Evolutionary conservation across 129 eudicot genomes (phyloP).

Genomic region (Flaveria robusta): DNA sequence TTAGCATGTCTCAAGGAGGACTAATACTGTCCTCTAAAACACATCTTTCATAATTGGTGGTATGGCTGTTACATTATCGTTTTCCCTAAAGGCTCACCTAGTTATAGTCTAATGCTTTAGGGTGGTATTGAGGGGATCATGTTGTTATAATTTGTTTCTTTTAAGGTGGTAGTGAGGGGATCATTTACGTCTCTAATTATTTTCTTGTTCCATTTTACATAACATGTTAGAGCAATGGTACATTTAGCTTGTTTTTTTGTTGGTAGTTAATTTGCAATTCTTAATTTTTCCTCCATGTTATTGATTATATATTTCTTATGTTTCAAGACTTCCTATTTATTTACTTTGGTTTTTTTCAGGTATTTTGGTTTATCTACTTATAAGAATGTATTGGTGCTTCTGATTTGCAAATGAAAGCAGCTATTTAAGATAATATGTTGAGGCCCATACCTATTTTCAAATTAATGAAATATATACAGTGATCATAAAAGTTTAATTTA

Average conservation of each 20-base stretch:
- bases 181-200: neutral
- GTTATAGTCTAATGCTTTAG: neutral
- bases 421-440: constrained; percentile 14
- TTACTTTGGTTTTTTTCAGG: constrained; percentile 5
- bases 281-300: neutral
- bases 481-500: no score
- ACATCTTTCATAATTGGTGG: neutral
- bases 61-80: neutral
- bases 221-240: constrained; percentile 12
- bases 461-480: no score
- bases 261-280: neutral
- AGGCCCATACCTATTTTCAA: no score
- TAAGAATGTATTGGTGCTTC: neutral
- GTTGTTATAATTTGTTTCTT: neutral
- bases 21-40: constrained; percentile 2
- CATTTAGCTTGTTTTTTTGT: constrained; percentile 19
- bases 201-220: constrained; percentile 2
- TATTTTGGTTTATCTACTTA: constrained; percentile 8
- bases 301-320: neutral
- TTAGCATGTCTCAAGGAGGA: neutral
- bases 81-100: neutral
- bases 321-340: constrained; percentile 19
- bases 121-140: neutral
- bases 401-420: neutral
- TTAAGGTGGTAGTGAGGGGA: no score